Base-by-base conservation (phyloP, 1,139 yeast species). In the Pichiaceae sp. region DNA sequence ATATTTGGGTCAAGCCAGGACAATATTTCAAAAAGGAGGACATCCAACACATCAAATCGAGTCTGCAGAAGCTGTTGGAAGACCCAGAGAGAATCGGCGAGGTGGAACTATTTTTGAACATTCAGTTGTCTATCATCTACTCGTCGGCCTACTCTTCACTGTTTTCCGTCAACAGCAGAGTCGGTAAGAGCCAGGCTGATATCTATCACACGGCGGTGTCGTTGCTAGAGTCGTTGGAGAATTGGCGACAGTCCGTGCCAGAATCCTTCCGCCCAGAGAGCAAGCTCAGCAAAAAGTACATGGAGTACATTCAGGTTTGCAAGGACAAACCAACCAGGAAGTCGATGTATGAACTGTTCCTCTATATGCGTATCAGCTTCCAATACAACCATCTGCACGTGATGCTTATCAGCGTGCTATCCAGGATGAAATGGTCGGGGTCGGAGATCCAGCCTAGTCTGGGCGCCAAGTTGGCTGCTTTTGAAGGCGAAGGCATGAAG, bases 1-100 rank as follows among this genome's bases (percentile, higher is more conserved):
- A 38, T 4, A 38, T 42, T 26, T 49, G 54, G 53, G n/a, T n/a
- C n/a, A n/a, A n/a, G n/a, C 41, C 46, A 3, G 23, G 11, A 4
- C 17, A 17, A 12, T 17, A 18, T 12, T 11, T 12, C 33, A 16
- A 38, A 38, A 35, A 31, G 32, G 3, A 35, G 33, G 18, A 29
- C n/a, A 31, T 17, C 23, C 11, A 17, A 32, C 40, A 30, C 35
- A 41, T 34, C 5, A 17, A 3, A n/a, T 20, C 12, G 15, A 12
- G 23, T n/a, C 12, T 12, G 12, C 27, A 6, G 29, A 12, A 21
- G n/a, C n/a, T 17, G 20, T 23, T 1, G n/a, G 25, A 8, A 8
- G 11, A 8, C 25, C 15, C 18, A n/a, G 12, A 26, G 27, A 29
- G 29, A n/a, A 7, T 8, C 14, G 20, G n/a, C 33, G 35, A 17